phyloP scores from a whole-genome alignment of 257 asterid genomes.

The Solanum clarkiae region DNA sequence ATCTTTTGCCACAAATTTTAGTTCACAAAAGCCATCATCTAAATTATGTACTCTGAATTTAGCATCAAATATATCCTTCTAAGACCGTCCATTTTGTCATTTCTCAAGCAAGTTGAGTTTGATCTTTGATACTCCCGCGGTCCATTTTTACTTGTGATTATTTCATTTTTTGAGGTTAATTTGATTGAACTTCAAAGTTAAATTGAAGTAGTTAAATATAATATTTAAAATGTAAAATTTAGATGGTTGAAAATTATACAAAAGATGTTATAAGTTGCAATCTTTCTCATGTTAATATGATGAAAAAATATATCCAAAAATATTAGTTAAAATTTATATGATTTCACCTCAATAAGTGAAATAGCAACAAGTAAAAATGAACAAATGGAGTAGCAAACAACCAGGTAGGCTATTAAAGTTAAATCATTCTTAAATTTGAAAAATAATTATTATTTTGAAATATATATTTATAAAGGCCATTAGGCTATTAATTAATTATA shows the following conservation, averaged over 20 bases:
- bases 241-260: too few relatives aligned
- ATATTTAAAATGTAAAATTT: too few relatives aligned
- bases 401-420: background rate
- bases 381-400: background rate
- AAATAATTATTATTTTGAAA: background rate
- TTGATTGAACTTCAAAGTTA: too few relatives aligned
- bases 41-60: background rate
- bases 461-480: background rate
- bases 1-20: conserved; percentile 27
- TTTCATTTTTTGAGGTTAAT: too few relatives aligned
- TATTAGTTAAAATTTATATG: too few relatives aligned
- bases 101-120: conserved; percentile 19
- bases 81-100: conserved; percentile 16
- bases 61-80: background rate
- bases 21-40: conserved; percentile 31
- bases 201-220: too few relatives aligned
- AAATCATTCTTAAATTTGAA: background rate
- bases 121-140: background rate
- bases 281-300: too few relatives aligned
- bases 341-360: too few relatives aligned
- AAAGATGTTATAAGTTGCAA: too few relatives aligned
- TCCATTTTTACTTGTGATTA: too few relatives aligned
- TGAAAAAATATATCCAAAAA: too few relatives aligned
- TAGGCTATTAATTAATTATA: background rate
- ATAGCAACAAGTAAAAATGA: too few relatives aligned